Evolutionary conservation across 371 early-diverging fungal genomes (phyloP), one percentile per base, ranked within the genome.

Genomic region (Syncephalastrum sp.): DNA sequence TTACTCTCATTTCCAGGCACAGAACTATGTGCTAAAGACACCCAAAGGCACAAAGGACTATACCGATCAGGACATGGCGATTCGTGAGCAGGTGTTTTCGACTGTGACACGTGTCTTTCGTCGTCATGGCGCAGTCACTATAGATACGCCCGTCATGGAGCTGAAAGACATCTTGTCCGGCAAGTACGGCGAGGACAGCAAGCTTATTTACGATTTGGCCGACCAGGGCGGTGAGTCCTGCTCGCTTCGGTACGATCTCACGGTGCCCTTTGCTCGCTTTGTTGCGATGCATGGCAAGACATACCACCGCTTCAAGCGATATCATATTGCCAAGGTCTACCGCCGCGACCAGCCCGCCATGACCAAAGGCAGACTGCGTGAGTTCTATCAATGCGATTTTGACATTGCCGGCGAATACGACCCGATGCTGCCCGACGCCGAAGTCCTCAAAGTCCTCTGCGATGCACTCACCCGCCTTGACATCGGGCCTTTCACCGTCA

Each of bases 91-190:
- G 59, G 92, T 99, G 43, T 95, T 99, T 62, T 70, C 79, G 7
- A 95, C 90, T 16, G 93, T 96, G 57, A 89, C 83, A 48, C 55
- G 61, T 3, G 86, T 97, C 12, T 99, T 98, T 76, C 92, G 96
- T 70, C 85, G 85, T 56, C 98, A 99, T 78, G 99, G 99, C 47
- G 99, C 92, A 41, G 92, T 97, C 38, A 94, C 97, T 0, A 97
- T 99, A 59, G 99, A 99, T 60, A 99, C 99, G 0, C 99, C 99
- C 10, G 98, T 98, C 29, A 99, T 99, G 81, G 99, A 99, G 74
- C 86, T 99, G 54, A 96, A 94, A 70, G 95, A 96, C 58, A 95
- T 99, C 57, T 82, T 99, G 19, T 70, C 90, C 4, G 98, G 98
- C 58, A 99, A 99, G 75, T 99, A 99, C 64, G 99, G 99, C 19